Percentiles rank a stretch among this genome's conserved stretches.
These are phyloP conservation scores for Wallemia ichthyophaga DNA, from an alignment of 1,284 basidiomycete genomes.

Conservation along the genomic window DNA sequence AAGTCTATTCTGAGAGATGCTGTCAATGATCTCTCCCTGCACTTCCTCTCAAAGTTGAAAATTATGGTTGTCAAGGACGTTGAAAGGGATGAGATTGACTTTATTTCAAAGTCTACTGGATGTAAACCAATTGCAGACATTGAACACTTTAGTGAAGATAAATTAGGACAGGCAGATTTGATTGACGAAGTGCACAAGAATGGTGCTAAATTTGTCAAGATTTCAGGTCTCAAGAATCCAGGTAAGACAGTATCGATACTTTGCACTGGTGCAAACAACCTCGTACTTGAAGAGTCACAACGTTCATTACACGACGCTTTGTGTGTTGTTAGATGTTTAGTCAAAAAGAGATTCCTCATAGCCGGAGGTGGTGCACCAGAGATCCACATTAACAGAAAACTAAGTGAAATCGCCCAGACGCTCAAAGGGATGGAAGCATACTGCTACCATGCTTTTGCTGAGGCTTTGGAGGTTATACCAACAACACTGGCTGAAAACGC, in stretches of 20 bases:
- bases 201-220: slow-evolving; percentile 73
- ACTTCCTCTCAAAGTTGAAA: slow-evolving; percentile 90
- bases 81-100: slow-evolving; percentile 95
- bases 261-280: slow-evolving; percentile 72
- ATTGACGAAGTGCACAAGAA: slow-evolving; percentile 67
- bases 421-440: slow-evolving; percentile 97
- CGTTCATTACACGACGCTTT: slow-evolving; percentile 91
- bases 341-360: slow-evolving; percentile 62
- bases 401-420: slow-evolving; percentile 74
- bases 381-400: slow-evolving; percentile 79
- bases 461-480: slow-evolving; percentile 91
- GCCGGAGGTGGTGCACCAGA: slow-evolving; percentile 48
- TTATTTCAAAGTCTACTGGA: slow-evolving; percentile 75
- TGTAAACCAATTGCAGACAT: slow-evolving; percentile 95
- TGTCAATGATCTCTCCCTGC: slow-evolving; percentile 91
- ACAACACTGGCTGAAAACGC: slow-evolving; percentile 96
- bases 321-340: slow-evolving; percentile 88
- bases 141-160: slow-evolving; percentile 95
- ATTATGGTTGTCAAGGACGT: slow-evolving; percentile 94
- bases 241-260: slow-evolving; percentile 86
- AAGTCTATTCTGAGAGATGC: slow-evolving; percentile 95
- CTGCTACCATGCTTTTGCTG: slow-evolving; percentile 94
- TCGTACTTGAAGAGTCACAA: slow-evolving; percentile 92
- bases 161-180: slow-evolving; percentile 81
- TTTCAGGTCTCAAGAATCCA: slow-evolving; percentile 81